These are phyloP conservation scores for Pharus latifolius DNA, from an alignment of 176 grass and related monocot species.

Conservation along the genomic window DNA sequence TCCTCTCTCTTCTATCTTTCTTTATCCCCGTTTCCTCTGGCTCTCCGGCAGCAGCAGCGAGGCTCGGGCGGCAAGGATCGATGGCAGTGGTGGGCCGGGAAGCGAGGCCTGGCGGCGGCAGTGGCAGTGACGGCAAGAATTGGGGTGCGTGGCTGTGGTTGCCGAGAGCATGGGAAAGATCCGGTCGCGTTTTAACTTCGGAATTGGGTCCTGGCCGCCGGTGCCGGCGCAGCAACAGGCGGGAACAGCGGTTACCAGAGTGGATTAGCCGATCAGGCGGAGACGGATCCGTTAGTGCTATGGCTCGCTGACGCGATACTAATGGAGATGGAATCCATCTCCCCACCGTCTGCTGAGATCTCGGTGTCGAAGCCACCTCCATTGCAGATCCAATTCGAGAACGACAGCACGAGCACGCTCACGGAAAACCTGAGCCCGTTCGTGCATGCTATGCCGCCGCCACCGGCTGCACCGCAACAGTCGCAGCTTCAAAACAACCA, in stretches of 20 bases:
- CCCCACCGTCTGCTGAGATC: constrained; percentile 40
- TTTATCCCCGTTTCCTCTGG: too few species aligned
- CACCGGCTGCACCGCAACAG: background rate
- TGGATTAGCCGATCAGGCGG: constrained; percentile 36
- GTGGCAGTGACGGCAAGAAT: too few species aligned
- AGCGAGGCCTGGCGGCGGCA: too few species aligned
- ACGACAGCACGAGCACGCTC: constrained; percentile 65
- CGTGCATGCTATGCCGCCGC: constrained; percentile 21
- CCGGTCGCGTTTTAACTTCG: constrained; percentile 52
- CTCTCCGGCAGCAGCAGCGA: too few species aligned
- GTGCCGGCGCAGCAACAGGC: background rate
- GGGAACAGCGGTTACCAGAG: background rate
- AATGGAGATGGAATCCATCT: constrained; percentile 54
- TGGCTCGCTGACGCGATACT: constrained; percentile 70
- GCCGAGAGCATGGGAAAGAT: constrained; percentile 51
- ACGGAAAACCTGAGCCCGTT: constrained; percentile 67
- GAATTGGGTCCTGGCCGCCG: constrained; percentile 13
- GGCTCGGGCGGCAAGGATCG: too few species aligned
- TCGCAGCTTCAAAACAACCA: constrained; percentile 25
- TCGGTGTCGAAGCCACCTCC: constrained; percentile 51
- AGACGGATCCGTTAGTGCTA: constrained; percentile 73
- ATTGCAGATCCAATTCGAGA: constrained; percentile 70
- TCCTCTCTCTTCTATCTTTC: too few species aligned
- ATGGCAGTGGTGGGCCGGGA: too few species aligned
- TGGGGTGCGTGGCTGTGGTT: too few species aligned